Evolutionary conservation across 2,329 filamentous ascomycete species (phyloP).

Genomic region (Calonectria naviculata): DNA sequence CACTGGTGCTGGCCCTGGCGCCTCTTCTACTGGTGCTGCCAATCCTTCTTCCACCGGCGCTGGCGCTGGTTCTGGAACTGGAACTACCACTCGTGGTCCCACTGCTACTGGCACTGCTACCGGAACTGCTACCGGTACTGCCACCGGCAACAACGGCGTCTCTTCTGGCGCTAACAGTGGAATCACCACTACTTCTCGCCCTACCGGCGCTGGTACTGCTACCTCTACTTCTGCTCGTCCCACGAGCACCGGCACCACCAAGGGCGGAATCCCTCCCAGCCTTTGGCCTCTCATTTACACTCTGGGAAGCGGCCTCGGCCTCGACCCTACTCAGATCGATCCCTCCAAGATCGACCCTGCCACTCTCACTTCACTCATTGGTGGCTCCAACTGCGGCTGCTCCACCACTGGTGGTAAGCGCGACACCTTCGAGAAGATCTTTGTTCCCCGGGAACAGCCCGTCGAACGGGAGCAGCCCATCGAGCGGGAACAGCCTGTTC

Average conservation of each 20-base stretch:
- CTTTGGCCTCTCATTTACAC: neutral
- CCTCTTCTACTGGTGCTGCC: neutral
- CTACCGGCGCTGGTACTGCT: neutral
- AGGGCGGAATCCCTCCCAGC: neutral
- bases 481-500: neutral
- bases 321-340: conserved; percentile 4
- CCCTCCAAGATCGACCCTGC: neutral
- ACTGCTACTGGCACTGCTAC: neutral
- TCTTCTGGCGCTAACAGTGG: neutral
- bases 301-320: conserved; percentile 1
- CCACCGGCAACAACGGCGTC: neutral
- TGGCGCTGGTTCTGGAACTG: neutral
- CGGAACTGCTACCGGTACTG: neutral
- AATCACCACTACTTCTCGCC: neutral
- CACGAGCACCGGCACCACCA: neutral
- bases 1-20: neutral
- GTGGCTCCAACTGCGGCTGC: neutral
- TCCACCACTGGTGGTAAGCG: neutral
- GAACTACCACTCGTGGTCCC: neutral
- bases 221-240: neutral
- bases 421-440: neutral
- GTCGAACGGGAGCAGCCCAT: neutral
- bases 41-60: neutral
- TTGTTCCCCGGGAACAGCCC: neutral
- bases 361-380: neutral